Base-by-base conservation (phyloP, 2,329 filamentous ascomycete species). In the Fusarium sp. region DNA sequence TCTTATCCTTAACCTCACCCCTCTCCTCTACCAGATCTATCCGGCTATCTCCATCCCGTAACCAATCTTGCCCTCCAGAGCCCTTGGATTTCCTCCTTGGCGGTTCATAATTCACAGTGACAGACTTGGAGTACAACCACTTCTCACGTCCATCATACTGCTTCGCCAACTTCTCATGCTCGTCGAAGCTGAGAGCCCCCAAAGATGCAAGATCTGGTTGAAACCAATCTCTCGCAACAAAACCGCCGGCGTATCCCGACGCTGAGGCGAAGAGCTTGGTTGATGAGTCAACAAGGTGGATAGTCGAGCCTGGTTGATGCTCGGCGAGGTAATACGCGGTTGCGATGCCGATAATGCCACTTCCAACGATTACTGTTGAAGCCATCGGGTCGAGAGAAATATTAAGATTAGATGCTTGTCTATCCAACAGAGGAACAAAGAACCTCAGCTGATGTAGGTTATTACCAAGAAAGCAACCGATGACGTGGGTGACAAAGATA, bases 181-280 rank as follows among this genome's bases (percentile, higher is more conserved):
- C 84, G 6, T 85, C 84, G 74, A 92, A 95, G 40, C 90, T 92
- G 14, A 95, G 82, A 1, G 84, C 84, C 9, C 88, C 92, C 1
- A 95, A 83, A 1, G 84, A 81, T 1, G 87, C 82, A 7, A 88
- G 80, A 2, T 84, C 81, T 1, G 87, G 81, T 0, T 83, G 82
- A 72, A 92, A 93, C 91, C 92, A 95, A 77, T 95, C 90, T 34
- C 83, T 84, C 0, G 92, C 92, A 10, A 95, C 75, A 74, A 95
- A 95, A 0, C 92, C 92, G 18, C 86, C 93, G 0, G 92, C 91
- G 69, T 87, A 90, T 2, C 92, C 92, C 3, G 91, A 94, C 0
- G 92, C 92, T 31, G 90, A 92, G 13, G 88, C 85, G 78, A 95
- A 93, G 33, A 95, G 84, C 66, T 88, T 77, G 2, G 80, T 76